Evolutionary conservation across 345 rosid genomes (phyloP), one percentile per base, ranked within the genome.

Genomic region (Eutrema heterophyllum): DNA sequence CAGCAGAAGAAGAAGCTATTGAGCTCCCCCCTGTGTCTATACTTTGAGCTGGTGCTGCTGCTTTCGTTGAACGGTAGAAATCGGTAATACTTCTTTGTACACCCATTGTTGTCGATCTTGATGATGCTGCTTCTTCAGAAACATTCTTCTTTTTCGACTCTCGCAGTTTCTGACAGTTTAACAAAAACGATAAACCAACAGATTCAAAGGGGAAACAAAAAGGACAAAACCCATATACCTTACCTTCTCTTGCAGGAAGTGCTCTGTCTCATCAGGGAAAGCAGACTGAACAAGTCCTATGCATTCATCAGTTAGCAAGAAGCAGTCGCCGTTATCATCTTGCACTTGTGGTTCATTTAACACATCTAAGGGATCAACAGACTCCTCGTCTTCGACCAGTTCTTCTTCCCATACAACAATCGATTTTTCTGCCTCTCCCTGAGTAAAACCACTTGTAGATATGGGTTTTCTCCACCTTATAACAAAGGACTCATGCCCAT

Each of bases 231-330:
- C 24, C 35, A 66, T 36, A 7, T 29, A 1, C 33, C 36, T 32
- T 80, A 92, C 99, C 91, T 90, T 92, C 33, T 87, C 92, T 40
- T 54, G 72, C 79, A 82, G 75, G 81, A 88, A 95, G 27, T 67
- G 81, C 64, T 72, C 81, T 77, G 83, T 84, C 74, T 86, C 91
- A 50, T 78, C 75, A 12, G 94, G 97, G 79, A 92, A 95, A 64
- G 97, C 96, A 57, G 83, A 72, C 51, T 35, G 74, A 68, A 90
- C 83, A 40, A 95, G 92, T 78, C 82, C 87, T 68, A 86, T 79
- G 81, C 68, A 78, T 80, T 95, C 98, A 67, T 95, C 91, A 2
- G 98, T 90, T 72, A 90, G 67, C 70, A 95, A 50, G 74, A 84
- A 85, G 68, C 82, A 78, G 62, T 79, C 49, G 5, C 86, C 89